Evolutionary conservation across 441 rosid species (phyloP).

Genomic region (Pelargonium fulgidum): DNA sequence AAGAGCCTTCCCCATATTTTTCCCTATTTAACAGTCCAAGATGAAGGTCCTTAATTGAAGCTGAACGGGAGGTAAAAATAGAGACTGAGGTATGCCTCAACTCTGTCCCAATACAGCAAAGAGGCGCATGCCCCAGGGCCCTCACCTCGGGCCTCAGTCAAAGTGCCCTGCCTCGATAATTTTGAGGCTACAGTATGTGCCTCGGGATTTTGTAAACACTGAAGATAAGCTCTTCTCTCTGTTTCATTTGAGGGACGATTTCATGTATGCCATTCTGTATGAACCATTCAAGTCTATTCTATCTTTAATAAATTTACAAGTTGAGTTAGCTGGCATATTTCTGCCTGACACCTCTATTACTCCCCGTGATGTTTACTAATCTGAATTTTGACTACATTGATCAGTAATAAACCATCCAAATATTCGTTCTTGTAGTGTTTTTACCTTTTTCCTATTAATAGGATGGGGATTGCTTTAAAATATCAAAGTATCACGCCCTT

Average conservation of each 20-base stretch:
- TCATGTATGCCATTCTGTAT: background rate
- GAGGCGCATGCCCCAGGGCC: no score
- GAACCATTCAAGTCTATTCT: background rate
- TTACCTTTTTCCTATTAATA: background rate
- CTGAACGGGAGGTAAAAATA: no score
- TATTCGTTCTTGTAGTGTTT: background rate
- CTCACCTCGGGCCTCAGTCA: no score
- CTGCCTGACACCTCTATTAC: background rate
- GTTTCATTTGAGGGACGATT: background rate
- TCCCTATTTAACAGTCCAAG: no score
- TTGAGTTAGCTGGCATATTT: background rate
- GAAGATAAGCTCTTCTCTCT: background rate
- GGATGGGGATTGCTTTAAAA: background rate
- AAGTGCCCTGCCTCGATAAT: no score
- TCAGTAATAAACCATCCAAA: background rate
- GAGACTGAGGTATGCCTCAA: no score
- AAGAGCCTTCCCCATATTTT: no score
- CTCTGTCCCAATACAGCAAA: no score
- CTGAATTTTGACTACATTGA: background rate
- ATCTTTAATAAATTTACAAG: no score
- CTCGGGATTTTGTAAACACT: no score
- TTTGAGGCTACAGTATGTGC: no score
- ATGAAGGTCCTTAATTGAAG: no score
- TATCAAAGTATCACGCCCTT: background rate
- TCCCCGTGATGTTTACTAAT: background rate